Evolutionary conservation across 2,329 filamentous ascomycete species (phyloP), one percentile per base, ranked within the genome.

Genomic region (Ceratocystis papillata): DNA sequence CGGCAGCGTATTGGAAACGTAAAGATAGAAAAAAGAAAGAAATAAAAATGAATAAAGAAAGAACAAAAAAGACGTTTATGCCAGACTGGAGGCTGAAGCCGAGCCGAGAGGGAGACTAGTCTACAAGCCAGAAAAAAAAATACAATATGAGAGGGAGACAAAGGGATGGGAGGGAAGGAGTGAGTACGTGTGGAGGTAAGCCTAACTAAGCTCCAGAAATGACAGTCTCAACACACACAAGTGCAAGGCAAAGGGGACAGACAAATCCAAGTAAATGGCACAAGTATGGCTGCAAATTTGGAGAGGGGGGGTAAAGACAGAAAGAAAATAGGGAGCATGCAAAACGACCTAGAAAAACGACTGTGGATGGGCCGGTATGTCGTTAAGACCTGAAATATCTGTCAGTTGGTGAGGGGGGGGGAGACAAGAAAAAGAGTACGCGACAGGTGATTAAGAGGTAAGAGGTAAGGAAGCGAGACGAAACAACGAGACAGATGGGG

Each of bases 361-460:
- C 25, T 15, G 15, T 28, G n/a, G 17, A 33, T 33, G 12, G 8
- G 28, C 55, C 55, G 28, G 55, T 59, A 59, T 37, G 55, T 20
- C 33, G 28, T 59, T 10, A 17, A 33, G 28, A 7, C 28, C 10
- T 53, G 55, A 59, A 59, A 20, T 59, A 30, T 59, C 55, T 37
- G 55, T 20, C 55, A 59, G 55, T 5, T 4, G 28, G 28, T 10
- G 53, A 30, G 53, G 28, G 33, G 30, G n/a, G n/a, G 28, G n/a
- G 53, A 57, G 53, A 57, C 55, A 37, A 59, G 55, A 59, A 59
- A 57, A 37, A 37, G 55, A 59, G 55, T 7, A 15, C 25, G 55
- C 55, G 28, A 33, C 55, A 59, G 55, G 28, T 33, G 30, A 20
- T 59, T 37, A 59, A 59, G 55, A 59, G 30, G 53, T 5, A 30